Percentiles rank a stretch among this genome's conserved stretches.
phyloP scores from a whole-genome alignment of 768 basidiomycete genomes.

The Strobilomyces dryophilus region DNA sequence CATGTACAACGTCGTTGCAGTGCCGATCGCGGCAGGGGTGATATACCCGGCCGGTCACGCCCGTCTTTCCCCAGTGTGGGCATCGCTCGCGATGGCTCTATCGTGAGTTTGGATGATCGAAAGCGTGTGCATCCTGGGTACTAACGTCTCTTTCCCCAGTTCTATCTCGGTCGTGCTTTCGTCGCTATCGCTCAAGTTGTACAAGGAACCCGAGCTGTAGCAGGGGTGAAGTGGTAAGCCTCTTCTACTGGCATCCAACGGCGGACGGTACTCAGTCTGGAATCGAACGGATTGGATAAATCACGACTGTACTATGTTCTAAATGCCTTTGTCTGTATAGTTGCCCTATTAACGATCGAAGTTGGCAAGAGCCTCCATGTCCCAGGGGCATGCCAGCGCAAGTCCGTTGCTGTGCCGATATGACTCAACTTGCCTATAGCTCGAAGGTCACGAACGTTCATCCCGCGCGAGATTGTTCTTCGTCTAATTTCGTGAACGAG shows the following conservation, averaged over 20 bases:
- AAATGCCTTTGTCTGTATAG: too few relatives aligned
- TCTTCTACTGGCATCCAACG: too few relatives aligned
- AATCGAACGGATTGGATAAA: too few relatives aligned
- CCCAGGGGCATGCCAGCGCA: too few relatives aligned
- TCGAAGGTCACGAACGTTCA: constrained; percentile 72
- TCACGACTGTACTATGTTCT: too few relatives aligned
- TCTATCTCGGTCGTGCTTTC: constrained; percentile 63
- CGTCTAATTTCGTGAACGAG: constrained; percentile 59
- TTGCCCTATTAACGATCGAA: too few relatives aligned
- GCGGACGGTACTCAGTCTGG: too few relatives aligned
- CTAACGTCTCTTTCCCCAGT: constrained; percentile 29
- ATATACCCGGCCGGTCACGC: constrained; percentile 66
- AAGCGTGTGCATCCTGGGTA: background rate
- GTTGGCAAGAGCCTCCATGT: too few relatives aligned
- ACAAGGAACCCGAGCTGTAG: constrained; percentile 34
- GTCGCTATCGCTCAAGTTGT: constrained; percentile 52
- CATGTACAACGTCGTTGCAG: constrained; percentile 60
- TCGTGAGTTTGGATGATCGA: constrained; percentile 41
- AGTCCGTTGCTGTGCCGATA: too few relatives aligned
- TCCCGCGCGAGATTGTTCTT: constrained; percentile 42
- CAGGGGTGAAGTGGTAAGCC: too few relatives aligned
- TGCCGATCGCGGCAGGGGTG: constrained; percentile 77
- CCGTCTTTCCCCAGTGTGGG: constrained; percentile 75
- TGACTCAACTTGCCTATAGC: too few relatives aligned
- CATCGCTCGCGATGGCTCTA: constrained; percentile 75